These are phyloP conservation scores for Plasmodium blacklocki DNA, from an alignment of 169 alveolate species.

Conservation along the genomic window DNA sequence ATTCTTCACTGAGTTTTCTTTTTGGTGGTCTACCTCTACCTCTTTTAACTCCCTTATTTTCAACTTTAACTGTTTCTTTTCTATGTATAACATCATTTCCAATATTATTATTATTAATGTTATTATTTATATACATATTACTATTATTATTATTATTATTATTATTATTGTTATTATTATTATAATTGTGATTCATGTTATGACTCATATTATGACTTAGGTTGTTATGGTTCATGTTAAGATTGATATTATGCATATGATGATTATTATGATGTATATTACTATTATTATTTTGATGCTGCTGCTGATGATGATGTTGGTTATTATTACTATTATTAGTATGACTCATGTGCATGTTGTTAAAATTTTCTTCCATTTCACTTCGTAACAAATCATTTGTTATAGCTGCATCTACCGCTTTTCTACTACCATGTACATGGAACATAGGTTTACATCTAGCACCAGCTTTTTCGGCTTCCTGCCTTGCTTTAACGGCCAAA, in stretches of 20 bases:
- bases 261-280: not conserved
- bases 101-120: not conserved
- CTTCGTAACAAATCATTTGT: constrained; percentile 20
- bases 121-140: not conserved
- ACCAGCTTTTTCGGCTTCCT: constrained; percentile 78
- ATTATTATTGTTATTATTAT: not conserved
- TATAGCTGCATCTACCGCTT: constrained; percentile 18
- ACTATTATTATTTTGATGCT: too few relatives aligned
- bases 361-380: constrained; percentile 13
- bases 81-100: not conserved
- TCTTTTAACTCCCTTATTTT: constrained; percentile 44
- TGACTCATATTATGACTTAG: not conserved
- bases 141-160: not conserved
- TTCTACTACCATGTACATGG: constrained; percentile 69
- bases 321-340: not conserved
- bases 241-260: not conserved
- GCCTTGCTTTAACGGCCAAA: constrained; percentile 86
- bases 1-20: constrained; percentile 57
- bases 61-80: constrained; percentile 12
- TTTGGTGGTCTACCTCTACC: constrained; percentile 76
- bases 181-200: not conserved
- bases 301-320: too few relatives aligned
- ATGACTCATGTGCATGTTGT: not conserved
- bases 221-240: not conserved
- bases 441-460: constrained; percentile 74